These are phyloP conservation scores for Ceratopteris richardii DNA, from an alignment of 75 land plant genomes.

Conservation along the genomic window DNA sequence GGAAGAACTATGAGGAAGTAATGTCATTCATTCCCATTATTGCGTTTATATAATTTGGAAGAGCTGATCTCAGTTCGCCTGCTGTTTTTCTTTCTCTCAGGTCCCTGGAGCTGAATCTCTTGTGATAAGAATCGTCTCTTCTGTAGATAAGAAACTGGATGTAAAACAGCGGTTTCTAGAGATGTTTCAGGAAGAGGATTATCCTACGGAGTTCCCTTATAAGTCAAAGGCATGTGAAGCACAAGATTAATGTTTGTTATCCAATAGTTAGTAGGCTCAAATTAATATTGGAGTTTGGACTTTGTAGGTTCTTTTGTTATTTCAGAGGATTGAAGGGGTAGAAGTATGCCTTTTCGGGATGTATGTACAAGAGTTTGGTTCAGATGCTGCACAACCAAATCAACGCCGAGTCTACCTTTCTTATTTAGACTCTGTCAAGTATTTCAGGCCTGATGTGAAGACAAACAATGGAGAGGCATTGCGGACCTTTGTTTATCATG, in stretches of 20 bases:
- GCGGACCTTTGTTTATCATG: slow-evolving; percentile 98
- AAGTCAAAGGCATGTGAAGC: slow-evolving; percentile 55
- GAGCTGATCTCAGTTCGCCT: neutral
- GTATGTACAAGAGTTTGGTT: slow-evolving; percentile 98
- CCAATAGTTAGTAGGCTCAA: too few species aligned
- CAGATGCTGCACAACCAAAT: slow-evolving; percentile 72
- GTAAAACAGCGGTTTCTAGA: slow-evolving; percentile 90
- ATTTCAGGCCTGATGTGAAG: slow-evolving; percentile 91
- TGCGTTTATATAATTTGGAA: neutral
- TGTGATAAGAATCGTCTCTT: slow-evolving; percentile 92
- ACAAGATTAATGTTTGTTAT: too few species aligned
- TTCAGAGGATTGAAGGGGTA: slow-evolving; percentile 98
- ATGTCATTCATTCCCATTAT: neutral
- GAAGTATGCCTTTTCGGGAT: slow-evolving; percentile 98
- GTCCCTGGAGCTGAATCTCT: slow-evolving; percentile 76
- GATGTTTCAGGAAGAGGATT: slow-evolving; percentile 90
- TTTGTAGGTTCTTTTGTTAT: slow-evolving; percentile 71
- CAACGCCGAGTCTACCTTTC: slow-evolving; percentile 92
- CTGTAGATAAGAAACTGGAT: slow-evolving; percentile 89
- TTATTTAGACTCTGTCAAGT: slow-evolving; percentile 93
- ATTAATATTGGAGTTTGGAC: too few species aligned
- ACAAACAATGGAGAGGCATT: slow-evolving; percentile 83
- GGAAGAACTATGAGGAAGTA: slow-evolving; percentile 83
- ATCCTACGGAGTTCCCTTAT: slow-evolving; percentile 84
- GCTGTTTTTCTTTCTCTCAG: slow-evolving; percentile 28